These are phyloP conservation scores for Proliferodiscus dingleyae DNA, from an alignment of 2,329 filamentous ascomycete genomes.

Conservation along the genomic window DNA sequence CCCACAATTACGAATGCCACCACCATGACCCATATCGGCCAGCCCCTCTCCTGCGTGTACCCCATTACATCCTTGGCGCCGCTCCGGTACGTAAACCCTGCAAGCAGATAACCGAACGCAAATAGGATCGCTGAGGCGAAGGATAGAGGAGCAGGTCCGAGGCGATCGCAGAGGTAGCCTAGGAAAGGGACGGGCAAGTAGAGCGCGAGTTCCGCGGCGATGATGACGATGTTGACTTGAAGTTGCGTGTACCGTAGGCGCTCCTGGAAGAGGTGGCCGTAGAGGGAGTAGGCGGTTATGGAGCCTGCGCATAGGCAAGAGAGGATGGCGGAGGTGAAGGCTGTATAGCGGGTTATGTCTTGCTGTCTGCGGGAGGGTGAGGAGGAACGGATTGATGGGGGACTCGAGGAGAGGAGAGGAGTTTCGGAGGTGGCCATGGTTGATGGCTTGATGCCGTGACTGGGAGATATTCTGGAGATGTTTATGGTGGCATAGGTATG, in stretches of 20 bases:
- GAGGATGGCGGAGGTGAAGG: conserved; percentile 51
- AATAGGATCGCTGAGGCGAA: conserved; percentile 70
- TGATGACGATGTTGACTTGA: conserved; percentile 86
- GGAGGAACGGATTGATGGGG: conserved; percentile 13
- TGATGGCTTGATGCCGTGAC: background rate
- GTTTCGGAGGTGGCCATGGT: conserved; percentile 21
- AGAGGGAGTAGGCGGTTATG: conserved; percentile 90
- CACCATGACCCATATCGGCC: conserved; percentile 80
- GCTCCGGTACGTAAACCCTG: conserved; percentile 69
- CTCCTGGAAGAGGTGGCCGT: conserved; percentile 84
- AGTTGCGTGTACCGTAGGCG: conserved; percentile 84
- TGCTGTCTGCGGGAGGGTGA: conserved; percentile 15
- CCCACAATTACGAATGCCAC: conserved; percentile 79
- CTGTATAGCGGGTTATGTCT: conserved; percentile 34
- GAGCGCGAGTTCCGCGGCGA: conserved; percentile 79
- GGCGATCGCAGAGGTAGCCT: conserved; percentile 87
- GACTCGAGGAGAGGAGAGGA: conserved; percentile 21
- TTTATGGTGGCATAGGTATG: background rate
- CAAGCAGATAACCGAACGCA: conserved; percentile 74
- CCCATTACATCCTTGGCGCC: conserved; percentile 41
- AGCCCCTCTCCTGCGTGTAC: conserved; percentile 44
- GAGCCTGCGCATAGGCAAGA: conserved; percentile 77
- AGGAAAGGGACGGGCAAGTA: conserved; percentile 89
- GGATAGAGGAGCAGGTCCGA: conserved; percentile 73
- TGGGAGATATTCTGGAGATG: background rate